Conservation (phyloP, 1,284 basidiomycete species). For the Malassezia obtusa region DNA sequence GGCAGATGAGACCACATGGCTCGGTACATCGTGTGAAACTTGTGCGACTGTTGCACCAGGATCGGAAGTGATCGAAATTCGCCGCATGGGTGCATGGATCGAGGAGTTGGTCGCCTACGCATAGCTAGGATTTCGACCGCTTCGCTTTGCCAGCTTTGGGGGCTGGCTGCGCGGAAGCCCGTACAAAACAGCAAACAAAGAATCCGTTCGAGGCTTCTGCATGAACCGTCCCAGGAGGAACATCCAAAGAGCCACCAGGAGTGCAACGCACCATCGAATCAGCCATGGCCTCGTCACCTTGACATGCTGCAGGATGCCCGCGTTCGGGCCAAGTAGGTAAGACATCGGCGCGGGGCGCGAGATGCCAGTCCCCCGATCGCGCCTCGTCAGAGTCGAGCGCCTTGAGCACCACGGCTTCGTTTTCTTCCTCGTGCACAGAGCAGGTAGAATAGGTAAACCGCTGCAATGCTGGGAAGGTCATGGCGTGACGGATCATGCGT, state of each 20-base stretch:
- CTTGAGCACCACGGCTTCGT: slow-evolving; percentile 67
- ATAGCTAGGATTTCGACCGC: neutral
- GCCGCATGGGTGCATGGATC: neutral
- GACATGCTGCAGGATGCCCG: slow-evolving; percentile 21
- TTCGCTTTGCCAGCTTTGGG: neutral
- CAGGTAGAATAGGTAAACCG: slow-evolving; percentile 94
- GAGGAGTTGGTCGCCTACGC: neutral
- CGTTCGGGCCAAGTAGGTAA: slow-evolving; percentile 33
- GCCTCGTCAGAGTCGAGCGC: slow-evolving; percentile 29
- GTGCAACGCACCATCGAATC: slow-evolving; percentile 26
- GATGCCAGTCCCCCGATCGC: slow-evolving; percentile 19
- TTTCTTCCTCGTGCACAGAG: slow-evolving; percentile 79
- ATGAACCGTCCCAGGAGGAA: slow-evolving; percentile 15
- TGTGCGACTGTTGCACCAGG: neutral
- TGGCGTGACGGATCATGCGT: slow-evolving; percentile 86
- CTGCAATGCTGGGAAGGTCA: slow-evolving; percentile 63
- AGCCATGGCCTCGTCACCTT: slow-evolving; percentile 11
- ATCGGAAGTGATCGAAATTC: neutral
- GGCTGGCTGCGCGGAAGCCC: neutral
- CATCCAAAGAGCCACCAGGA: slow-evolving; percentile 19
- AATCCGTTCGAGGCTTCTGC: slow-evolving; percentile 33
- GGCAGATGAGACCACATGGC: slow-evolving; percentile 1
- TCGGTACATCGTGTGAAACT: slow-evolving; percentile 4
- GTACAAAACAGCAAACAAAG: slow-evolving; percentile 35
- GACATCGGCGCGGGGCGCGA: slow-evolving; percentile 24